Conservation (phyloP, 2,329 filamentous ascomycete species). For the Calycina herbarum region DNA sequence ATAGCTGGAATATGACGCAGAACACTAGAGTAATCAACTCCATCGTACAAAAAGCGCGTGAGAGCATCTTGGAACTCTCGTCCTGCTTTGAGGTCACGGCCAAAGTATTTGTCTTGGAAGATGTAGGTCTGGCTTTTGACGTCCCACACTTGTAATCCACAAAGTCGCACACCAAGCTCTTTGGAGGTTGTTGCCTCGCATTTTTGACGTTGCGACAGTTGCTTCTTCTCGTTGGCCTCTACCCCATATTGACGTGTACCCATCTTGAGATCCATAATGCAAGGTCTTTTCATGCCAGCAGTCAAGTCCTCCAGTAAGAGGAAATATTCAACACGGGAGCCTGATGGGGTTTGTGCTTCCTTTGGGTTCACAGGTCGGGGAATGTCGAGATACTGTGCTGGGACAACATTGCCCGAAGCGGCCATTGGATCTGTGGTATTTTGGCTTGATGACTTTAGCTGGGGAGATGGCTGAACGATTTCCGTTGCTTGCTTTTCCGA, state of each 20-base stretch:
- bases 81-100: slow-evolving; percentile 82
- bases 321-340: slow-evolving; percentile 83
- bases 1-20: slow-evolving; percentile 85
- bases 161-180: slow-evolving; percentile 88
- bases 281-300: slow-evolving; percentile 92
- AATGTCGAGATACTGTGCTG: slow-evolving; percentile 38
- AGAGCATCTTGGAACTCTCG: slow-evolving; percentile 86
- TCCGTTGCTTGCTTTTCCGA: not conserved
- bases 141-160: slow-evolving; percentile 96
- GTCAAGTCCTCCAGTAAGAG: slow-evolving; percentile 92
- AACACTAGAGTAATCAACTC: slow-evolving; percentile 76
- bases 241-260: slow-evolving; percentile 95
- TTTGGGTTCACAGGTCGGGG: slow-evolving; percentile 72
- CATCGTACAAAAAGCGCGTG: slow-evolving; percentile 88
- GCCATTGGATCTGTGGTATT: slow-evolving; percentile 10
- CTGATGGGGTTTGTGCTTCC: slow-evolving; percentile 65
- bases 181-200: slow-evolving; percentile 90
- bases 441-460: not conserved
- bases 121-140: slow-evolving; percentile 77
- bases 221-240: slow-evolving; percentile 88
- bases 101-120: slow-evolving; percentile 99
- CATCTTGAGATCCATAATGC: slow-evolving; percentile 98
- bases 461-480: not conserved
- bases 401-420: slow-evolving; percentile 16
- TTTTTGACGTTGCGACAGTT: slow-evolving; percentile 88